These are phyloP conservation scores for Terana coerulea DNA, from an alignment of 768 basidiomycete species.

Conservation along the genomic window DNA sequence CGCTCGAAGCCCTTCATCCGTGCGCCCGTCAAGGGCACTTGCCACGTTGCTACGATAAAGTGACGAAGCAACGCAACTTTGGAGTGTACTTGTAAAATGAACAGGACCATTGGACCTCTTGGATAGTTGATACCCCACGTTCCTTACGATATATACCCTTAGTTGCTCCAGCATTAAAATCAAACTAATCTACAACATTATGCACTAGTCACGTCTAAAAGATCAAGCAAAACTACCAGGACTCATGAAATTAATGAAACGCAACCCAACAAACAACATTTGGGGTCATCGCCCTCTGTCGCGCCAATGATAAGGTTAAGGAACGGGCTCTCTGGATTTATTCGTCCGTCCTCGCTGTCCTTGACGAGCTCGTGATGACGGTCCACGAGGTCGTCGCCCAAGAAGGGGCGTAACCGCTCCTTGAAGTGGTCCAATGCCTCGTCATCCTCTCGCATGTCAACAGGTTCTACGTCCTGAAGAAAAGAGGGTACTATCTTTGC, in stretches of 20 bases:
- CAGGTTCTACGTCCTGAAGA: constrained; percentile 43
- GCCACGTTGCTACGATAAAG: constrained; percentile 2
- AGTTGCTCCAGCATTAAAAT: not conserved
- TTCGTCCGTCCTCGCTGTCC: not conserved
- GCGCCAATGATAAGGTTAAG: not conserved
- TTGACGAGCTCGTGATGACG: constrained; percentile 3
- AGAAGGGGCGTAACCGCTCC: constrained; percentile 38
- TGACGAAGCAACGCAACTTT: no score
- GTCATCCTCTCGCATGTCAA: constrained; percentile 39
- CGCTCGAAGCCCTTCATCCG: not conserved
- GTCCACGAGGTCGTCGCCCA: constrained; percentile 44
- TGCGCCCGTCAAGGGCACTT: constrained; percentile 1
- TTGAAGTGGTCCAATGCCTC: constrained; percentile 35
- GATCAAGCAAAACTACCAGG: not conserved
- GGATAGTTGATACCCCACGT: not conserved
- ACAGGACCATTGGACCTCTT: not conserved
- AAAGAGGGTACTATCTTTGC: constrained; percentile 32
- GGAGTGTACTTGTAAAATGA: constrained; percentile 3
- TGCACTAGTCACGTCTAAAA: not conserved
- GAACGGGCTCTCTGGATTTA: not conserved
- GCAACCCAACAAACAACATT: not conserved
- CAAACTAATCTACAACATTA: not conserved
- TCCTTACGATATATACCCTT: constrained; percentile 3
- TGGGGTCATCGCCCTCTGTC: not conserved
- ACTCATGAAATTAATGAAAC: not conserved